Evolutionary conservation across 2,329 filamentous ascomycete genomes (phyloP).

Genomic region (Sarocladium kiliense): DNA sequence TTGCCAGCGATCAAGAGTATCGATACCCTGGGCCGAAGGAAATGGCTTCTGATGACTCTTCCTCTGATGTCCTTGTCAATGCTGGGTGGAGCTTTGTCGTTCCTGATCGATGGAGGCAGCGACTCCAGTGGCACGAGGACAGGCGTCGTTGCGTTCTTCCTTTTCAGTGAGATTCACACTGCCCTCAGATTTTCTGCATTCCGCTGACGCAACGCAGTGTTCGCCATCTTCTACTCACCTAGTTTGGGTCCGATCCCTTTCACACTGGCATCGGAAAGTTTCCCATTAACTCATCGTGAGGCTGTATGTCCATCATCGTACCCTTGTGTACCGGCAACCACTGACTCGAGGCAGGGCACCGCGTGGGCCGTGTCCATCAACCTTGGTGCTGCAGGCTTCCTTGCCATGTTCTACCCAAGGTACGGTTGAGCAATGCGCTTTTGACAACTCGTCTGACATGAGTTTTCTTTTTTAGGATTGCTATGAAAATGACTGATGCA

Average conservation of each 20-base stretch:
- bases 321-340: conserved; percentile 18
- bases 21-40: conserved; percentile 33
- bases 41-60: conserved; percentile 37
- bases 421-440: too few relatives aligned
- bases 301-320: conserved; percentile 19
- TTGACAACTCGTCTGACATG: too few relatives aligned
- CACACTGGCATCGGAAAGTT: conserved; percentile 45
- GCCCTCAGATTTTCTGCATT: background rate
- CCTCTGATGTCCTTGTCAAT: conserved; percentile 39
- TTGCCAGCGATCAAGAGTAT: conserved; percentile 31
- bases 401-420: conserved; percentile 37
- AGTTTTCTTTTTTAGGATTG: background rate
- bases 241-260: conserved; percentile 41
- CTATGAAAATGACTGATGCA: conserved; percentile 15
- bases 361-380: conserved; percentile 43
- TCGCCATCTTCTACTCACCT: conserved; percentile 37
- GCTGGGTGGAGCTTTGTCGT: conserved; percentile 30
- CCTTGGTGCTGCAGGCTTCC: conserved; percentile 39
- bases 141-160: conserved; percentile 29
- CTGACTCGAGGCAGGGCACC: conserved; percentile 24
- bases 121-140: conserved; percentile 14
- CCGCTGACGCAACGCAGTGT: conserved; percentile 21
- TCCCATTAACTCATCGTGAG: conserved; percentile 44
- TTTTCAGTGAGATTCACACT: conserved; percentile 22
- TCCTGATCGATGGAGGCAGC: conserved; percentile 15